Base-by-base conservation (phyloP, 306 rosid genomes). In the Vigna angularis region DNA sequence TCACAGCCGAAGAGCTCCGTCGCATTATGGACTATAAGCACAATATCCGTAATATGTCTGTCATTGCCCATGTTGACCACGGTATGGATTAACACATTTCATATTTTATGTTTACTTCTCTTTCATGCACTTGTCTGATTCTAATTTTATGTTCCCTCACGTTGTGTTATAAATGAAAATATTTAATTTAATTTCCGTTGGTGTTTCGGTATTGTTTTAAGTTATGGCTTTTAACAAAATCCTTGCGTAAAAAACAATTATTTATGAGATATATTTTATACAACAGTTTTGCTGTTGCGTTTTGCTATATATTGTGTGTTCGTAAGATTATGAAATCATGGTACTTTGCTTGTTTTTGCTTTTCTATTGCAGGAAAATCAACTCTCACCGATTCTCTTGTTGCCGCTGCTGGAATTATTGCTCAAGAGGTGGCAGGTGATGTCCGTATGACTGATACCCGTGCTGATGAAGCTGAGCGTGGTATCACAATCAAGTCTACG, bases 371-470 rank as follows among this genome's bases (percentile, higher is more conserved):
- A 89, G 94, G 94, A 38, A 91, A 91, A 75, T 91, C 97, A 0
- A 91, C 98, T 0, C 97, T 94, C 67, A 94, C 98, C 0, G 98
- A 94, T 66, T 94, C 97, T 18, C 93, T 94, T 4, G 98, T 94
- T 17, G 97, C 98, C 84, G 98, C 98, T 62, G 98, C 97, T 4
- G 98, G 98, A 17, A 94, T 94, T 81, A 92, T 94, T 51, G 97
- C 97, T 1, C 97, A 92, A 69, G 96, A 94, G 69, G 91, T 82
- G 55, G 98, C 98, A 4, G 97, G 98, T 71, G 97, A 94, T 88
- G 98, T 94, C 5, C 87, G 98, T 12, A 94, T 94, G 97, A 94
- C 93, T 0, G 98, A 94, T 75, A 94, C 97, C 48, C 96, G 98
- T 16, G 83, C 83, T 0, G 98, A 94, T 78, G 98, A 94, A 90